Evolutionary conservation across 495 filamentous ascomycete species (phyloP), one percentile per base, ranked within the genome.

Genomic region (Penicillium cataractarum): DNA sequence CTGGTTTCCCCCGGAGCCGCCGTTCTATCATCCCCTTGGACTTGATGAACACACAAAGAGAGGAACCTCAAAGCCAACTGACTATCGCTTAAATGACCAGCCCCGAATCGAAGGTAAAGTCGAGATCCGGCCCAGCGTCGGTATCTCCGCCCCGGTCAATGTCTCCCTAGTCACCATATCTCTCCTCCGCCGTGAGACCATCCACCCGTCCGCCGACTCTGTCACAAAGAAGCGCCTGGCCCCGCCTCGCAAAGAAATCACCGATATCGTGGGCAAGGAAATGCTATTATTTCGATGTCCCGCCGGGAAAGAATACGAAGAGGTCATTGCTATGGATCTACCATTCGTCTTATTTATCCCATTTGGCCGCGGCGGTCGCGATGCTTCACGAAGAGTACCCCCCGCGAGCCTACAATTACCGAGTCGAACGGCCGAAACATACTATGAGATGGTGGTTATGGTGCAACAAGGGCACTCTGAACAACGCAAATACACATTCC

Each of bases 331-430:
- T n/a, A 99, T 99, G 95, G 96, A 99, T 71, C 80, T 99, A 35
- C 95, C 95, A 9, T 99, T 99, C 67, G 90, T 97, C 17, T 84
- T 99, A 50, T 97, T 98, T 77, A 97, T 99, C 71, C 95, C 96
- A 3, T 97, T 92, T 71, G 93, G 93, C 19, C 87, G 92, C 69
- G 90, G 91, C 4, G 91, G 92, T 15, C 90, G 93, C 71, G 95
- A 97, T 76, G 87, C 87, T 26, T 93, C 93, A 33, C 80, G 90
- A 62, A 85, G 94, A 54, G 93, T 98, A 63, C 95, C 95, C 9
- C 93, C 95, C 10, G 94, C 96, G 29, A 96, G 92, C 65, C 73
- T 99, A 69, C 92, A 97, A 74, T 84, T 99, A 27, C 87, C 92
- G 15, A 96, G 90, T 75, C 87, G 96, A 64, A 96, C 89, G 17